Conservation (phyloP, 371 early-diverging fungal genomes). For the Mucor mucedo region DNA sequence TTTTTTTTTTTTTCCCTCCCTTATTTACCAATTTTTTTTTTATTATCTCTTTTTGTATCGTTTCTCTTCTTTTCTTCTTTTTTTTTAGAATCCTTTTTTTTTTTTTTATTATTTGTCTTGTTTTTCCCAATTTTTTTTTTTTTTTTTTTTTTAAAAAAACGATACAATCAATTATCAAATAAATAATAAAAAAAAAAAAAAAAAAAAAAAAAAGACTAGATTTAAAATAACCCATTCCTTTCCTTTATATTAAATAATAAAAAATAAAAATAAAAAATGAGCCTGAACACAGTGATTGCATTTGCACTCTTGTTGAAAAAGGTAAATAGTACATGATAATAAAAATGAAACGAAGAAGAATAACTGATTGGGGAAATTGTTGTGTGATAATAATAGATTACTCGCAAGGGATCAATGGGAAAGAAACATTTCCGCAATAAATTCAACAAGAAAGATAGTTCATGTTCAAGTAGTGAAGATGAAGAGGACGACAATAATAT, state of each 20-base stretch:
- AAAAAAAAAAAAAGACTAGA: slow-evolving; percentile 9
- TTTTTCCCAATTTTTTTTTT: too few relatives aligned
- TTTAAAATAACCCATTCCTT: not conserved
- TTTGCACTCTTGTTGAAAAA: slow-evolving; percentile 42
- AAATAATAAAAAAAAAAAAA: slow-evolving; percentile 5
- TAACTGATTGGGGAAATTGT: not conserved
- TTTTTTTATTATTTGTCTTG: too few relatives aligned
- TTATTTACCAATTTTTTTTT: slow-evolving; percentile 8
- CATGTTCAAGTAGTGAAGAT: slow-evolving; percentile 13
- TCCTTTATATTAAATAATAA: not conserved
- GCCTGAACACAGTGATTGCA: slow-evolving; percentile 38
- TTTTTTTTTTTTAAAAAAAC: too few relatives aligned
- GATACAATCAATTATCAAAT: too few relatives aligned
- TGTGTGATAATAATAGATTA: slow-evolving; percentile 12
- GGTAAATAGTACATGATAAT: slow-evolving; percentile 20
- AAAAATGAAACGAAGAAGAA: not conserved
- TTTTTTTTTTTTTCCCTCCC: slow-evolving; percentile 17
- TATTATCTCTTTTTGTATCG: not conserved
- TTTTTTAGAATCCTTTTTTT: too few relatives aligned
- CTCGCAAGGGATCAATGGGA: slow-evolving; percentile 25
- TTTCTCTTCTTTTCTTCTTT: not conserved
- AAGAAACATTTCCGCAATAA: slow-evolving; percentile 14
- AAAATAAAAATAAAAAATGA: slow-evolving; percentile 27
- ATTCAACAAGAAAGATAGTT: not conserved
- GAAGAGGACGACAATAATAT: slow-evolving; percentile 7